phyloP scores from a whole-genome alignment of 768 basidiomycete genomes.

The Calocera cornea region DNA sequence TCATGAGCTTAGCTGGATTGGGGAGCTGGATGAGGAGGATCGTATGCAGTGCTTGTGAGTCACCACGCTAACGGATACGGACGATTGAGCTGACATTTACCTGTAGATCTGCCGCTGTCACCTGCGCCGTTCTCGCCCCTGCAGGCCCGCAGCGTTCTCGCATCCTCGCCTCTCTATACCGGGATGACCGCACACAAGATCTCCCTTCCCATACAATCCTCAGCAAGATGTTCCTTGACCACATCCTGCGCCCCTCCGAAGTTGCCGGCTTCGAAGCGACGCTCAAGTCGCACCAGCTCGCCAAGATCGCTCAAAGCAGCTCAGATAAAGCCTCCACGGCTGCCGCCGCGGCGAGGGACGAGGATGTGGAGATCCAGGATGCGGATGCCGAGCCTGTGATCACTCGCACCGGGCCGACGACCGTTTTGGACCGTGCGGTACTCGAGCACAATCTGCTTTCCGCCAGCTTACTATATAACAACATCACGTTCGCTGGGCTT shows the following conservation, averaged over 20 bases:
- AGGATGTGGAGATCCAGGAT: conserved; percentile 20
- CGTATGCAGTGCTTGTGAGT: conserved; percentile 78
- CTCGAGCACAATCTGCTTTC: conserved; percentile 98
- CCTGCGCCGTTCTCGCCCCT: conserved; percentile 90
- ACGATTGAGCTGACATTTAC: neutral
- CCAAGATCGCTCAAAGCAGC: conserved; percentile 72
- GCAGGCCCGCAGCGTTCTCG: conserved; percentile 94
- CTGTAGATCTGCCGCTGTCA: conserved; percentile 72
- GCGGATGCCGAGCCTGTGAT: conserved; percentile 44
- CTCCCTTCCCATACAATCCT: conserved; percentile 80
- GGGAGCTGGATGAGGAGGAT: conserved; percentile 88
- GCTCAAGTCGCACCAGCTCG: conserved; percentile 85
- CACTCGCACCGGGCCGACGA: conserved; percentile 81
- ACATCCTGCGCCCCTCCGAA: conserved; percentile 81
- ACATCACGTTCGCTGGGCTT: conserved; percentile 89
- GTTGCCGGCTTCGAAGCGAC: conserved; percentile 78
- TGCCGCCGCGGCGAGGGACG: conserved; percentile 48
- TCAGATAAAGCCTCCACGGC: conserved; percentile 55
- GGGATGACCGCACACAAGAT: conserved; percentile 78
- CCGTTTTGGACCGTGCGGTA: conserved; percentile 91
- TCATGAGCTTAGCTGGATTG: conserved; percentile 85
- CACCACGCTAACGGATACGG: neutral
- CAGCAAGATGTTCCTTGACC: conserved; percentile 96
- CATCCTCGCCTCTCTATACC: conserved; percentile 78
- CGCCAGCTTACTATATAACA: conserved; percentile 93